phyloP scores from a whole-genome alignment of 23 red algal genomes.

The Agarophyton chilense region DNA sequence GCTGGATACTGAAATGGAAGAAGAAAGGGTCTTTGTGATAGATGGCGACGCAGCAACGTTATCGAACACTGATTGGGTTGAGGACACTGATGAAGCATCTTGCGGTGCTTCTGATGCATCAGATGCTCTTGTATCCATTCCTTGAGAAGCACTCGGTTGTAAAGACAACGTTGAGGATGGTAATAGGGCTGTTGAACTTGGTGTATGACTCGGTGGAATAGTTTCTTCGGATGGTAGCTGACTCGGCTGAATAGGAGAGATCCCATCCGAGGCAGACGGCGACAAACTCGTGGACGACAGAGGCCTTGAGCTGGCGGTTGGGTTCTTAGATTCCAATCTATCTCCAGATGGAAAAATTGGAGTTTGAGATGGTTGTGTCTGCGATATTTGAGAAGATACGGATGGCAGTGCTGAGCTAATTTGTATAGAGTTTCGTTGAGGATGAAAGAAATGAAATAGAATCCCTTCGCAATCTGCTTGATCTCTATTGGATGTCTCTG shows the following conservation, averaged over 20 bases:
- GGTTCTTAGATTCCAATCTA: not conserved
- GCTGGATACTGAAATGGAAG: slow-evolving; percentile 6
- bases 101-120: not conserved
- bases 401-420: not conserved
- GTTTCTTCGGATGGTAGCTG: not conserved
- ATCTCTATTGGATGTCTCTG: not conserved
- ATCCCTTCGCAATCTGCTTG: not conserved
- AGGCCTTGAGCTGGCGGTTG: no score
- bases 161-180: not conserved
- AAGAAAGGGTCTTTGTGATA: not conserved
- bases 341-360: not conserved
- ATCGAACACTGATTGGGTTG: not conserved
- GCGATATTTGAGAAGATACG: not conserved
- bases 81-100: not conserved
- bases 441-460: not conserved
- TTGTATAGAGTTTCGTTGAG: not conserved
- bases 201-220: not conserved
- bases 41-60: not conserved
- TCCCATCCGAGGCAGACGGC: not conserved
- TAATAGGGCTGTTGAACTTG: not conserved
- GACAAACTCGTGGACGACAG: not conserved
- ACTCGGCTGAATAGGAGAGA: not conserved
- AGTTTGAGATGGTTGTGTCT: not conserved
- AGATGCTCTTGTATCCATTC: not conserved
- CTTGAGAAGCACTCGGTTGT: not conserved